Percentiles rank a stretch among this genome's conserved stretches.
Conservation (phyloP, 371 early-diverging fungal species). For the Mucor irregularis region DNA sequence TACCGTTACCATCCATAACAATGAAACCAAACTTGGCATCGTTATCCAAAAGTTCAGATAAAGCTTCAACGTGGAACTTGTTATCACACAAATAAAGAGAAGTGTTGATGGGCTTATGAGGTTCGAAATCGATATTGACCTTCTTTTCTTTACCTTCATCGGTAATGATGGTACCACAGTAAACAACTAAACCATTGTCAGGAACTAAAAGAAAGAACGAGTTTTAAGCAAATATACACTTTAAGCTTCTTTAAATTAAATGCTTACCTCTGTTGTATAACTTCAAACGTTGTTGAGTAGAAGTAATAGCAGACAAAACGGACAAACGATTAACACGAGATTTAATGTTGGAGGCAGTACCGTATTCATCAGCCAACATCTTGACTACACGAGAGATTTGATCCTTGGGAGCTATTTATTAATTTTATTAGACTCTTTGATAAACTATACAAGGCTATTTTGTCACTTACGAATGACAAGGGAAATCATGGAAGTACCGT, state of each 20-base stretch:
- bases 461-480: conserved; percentile 89
- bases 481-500: conserved; percentile 99
- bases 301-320: conserved; percentile 98
- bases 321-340: conserved; percentile 98
- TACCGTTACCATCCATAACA: conserved; percentile 99
- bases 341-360: conserved; percentile 99
- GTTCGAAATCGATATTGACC: conserved; percentile 99
- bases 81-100: conserved; percentile 99
- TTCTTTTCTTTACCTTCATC: conserved; percentile 99
- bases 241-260: background rate
- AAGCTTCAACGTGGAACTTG: conserved; percentile 99
- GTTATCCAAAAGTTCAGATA: conserved; percentile 91
- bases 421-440: background rate
- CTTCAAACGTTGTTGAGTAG: conserved; percentile 98
- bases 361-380: conserved; percentile 99
- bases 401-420: conserved; percentile 76
- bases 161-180: conserved; percentile 97
- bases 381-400: conserved; percentile 92
- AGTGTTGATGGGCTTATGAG: conserved; percentile 99
- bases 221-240: background rate
- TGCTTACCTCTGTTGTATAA: conserved; percentile 78
- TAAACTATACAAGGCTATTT: too few relatives aligned
- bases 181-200: conserved; percentile 92
- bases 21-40: conserved; percentile 99
- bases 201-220: conserved; percentile 61